These are phyloP conservation scores for Hymenoscyphus fructigenus DNA, from an alignment of 2,329 filamentous ascomycete genomes.

Conservation along the genomic window DNA sequence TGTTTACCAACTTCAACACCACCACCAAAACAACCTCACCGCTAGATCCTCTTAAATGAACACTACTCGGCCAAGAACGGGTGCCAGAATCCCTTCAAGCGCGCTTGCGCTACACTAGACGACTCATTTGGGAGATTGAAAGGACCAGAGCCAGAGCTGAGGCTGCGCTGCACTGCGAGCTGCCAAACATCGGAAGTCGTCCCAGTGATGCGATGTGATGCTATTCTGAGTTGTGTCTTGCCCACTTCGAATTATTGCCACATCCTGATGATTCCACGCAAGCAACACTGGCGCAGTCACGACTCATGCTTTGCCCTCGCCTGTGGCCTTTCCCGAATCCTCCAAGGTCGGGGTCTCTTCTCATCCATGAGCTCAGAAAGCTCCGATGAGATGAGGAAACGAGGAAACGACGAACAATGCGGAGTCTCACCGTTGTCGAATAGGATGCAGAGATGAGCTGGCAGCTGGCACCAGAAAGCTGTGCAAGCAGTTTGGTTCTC, in stretches of 20 bases:
- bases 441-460: slow-evolving; percentile 12
- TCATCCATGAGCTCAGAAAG: neutral
- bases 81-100: neutral
- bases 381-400: slow-evolving; percentile 2
- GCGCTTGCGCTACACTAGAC: slow-evolving; percentile 1
- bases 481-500: neutral
- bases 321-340: slow-evolving; percentile 1
- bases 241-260: neutral
- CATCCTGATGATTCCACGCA: neutral
- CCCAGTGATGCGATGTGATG: neutral
- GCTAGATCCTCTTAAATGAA: neutral
- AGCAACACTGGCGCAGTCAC: neutral
- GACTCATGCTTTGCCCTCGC: neutral
- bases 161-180: neutral
- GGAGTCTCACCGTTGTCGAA: slow-evolving; percentile 4
- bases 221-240: neutral
- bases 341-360: slow-evolving; percentile 2
- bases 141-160: neutral
- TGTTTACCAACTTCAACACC: neutral
- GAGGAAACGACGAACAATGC: neutral
- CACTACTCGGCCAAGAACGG: neutral
- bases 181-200: neutral
- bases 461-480: slow-evolving; percentile 4
- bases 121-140: neutral
- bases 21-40: neutral